Evolutionary conservation across 768 basidiomycete genomes (phyloP).

Genomic region (Clitopilus passeckerianus): DNA sequence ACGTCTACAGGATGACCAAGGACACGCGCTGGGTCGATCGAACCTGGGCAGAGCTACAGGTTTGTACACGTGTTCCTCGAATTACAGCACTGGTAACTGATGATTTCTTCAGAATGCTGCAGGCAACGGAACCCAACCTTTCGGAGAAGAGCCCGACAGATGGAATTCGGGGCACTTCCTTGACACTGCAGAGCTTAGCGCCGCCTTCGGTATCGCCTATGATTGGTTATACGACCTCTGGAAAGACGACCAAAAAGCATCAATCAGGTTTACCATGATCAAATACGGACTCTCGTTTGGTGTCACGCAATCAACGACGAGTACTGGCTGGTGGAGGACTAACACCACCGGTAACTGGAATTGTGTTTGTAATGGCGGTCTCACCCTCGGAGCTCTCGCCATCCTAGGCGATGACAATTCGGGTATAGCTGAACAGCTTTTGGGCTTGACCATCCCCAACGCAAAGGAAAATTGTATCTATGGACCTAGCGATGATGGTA

Average conservation of each 20-base stretch:
- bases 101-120: conserved; percentile 56
- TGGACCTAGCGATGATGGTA: conserved; percentile 66
- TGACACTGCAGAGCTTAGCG: conserved; percentile 84
- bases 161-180: conserved; percentile 95
- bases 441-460: conserved; percentile 66
- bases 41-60: conserved; percentile 77
- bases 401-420: conserved; percentile 82
- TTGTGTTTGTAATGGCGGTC: conserved; percentile 90
- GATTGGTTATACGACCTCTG: conserved; percentile 93
- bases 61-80: conserved; percentile 27
- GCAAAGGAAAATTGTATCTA: conserved; percentile 73
- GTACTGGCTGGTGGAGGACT: conserved; percentile 75
- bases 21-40: conserved; percentile 91
- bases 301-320: conserved; percentile 40
- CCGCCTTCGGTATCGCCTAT: conserved; percentile 89
- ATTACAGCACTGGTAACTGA: background rate
- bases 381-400: conserved; percentile 86
- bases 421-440: conserved; percentile 61
- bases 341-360: conserved; percentile 92
- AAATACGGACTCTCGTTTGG: conserved; percentile 74
- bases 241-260: conserved; percentile 64
- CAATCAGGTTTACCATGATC: conserved; percentile 70
- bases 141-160: conserved; percentile 58
- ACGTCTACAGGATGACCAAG: conserved; percentile 87
- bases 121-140: conserved; percentile 58